Evolutionary conservation across 768 basidiomycete species (phyloP).

Genomic region (Saitozyma sp.): DNA sequence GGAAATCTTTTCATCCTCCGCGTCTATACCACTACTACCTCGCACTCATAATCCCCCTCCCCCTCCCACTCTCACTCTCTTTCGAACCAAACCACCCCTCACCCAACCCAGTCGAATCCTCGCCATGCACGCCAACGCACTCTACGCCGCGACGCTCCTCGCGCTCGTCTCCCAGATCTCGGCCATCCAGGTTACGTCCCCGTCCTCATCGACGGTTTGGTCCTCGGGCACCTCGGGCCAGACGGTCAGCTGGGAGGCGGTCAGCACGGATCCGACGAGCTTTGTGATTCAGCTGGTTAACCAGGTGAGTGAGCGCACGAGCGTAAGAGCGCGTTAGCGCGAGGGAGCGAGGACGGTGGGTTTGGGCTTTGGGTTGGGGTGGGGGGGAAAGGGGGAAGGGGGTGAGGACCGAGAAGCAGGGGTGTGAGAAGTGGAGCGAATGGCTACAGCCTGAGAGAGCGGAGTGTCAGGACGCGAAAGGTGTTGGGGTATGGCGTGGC

Average conservation of each 20-base stretch:
- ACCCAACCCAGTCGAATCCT: too few relatives aligned
- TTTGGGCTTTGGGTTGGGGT: too few relatives aligned
- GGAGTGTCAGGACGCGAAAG: too few relatives aligned
- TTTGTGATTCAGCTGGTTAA: slow-evolving; percentile 72
- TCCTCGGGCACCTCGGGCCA: slow-evolving; percentile 58
- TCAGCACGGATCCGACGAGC: slow-evolving; percentile 66
- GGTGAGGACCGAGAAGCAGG: too few relatives aligned
- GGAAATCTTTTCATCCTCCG: too few relatives aligned
- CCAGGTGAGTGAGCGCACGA: slow-evolving; percentile 52
- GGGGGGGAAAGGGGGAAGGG: too few relatives aligned
- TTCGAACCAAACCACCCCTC: too few relatives aligned
- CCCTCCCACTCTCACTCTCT: not conserved
- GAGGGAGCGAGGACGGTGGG: too few relatives aligned
- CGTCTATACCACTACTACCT: not conserved
- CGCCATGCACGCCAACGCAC: slow-evolving; percentile 2
- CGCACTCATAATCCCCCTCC: not conserved
- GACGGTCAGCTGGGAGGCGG: slow-evolving; percentile 65
- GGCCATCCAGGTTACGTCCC: slow-evolving; percentile 66
- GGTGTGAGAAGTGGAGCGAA: too few relatives aligned
- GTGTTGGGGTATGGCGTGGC: too few relatives aligned
- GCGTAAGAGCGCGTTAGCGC: not conserved
- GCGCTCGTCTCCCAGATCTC: slow-evolving; percentile 60
- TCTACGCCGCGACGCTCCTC: slow-evolving; percentile 46
- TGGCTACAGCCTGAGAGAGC: too few relatives aligned
- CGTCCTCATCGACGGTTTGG: slow-evolving; percentile 61